A percentile compares a stretch with the other conserved stretches of the same genome.
These are phyloP conservation scores for Luffa acutangula DNA, from an alignment of 306 rosid genomes.

Conservation along the genomic window DNA sequence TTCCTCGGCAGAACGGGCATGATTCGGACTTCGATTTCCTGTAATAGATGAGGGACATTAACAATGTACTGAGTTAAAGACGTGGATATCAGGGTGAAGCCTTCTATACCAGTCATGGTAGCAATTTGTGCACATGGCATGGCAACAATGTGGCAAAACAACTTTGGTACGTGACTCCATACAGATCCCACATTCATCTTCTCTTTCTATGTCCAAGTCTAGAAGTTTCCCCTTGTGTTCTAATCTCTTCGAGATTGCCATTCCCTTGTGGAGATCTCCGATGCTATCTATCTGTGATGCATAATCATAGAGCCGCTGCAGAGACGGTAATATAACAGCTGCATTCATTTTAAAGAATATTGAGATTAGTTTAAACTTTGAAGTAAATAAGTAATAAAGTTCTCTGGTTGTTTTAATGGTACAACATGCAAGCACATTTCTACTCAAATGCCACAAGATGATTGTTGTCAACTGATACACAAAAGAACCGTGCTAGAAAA, in stretches of 20 bases:
- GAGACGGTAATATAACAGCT: constrained; percentile 73
- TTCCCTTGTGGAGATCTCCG: constrained; percentile 25
- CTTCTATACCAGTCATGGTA: constrained; percentile 49
- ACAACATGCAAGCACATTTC: background rate
- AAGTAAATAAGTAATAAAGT: background rate
- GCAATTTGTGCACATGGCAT: constrained; percentile 76
- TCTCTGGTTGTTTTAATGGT: background rate
- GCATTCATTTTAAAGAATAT: constrained; percentile 17
- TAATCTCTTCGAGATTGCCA: constrained; percentile 15
- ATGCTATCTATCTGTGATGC: constrained; percentile 20
- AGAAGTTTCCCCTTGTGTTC: constrained; percentile 25
- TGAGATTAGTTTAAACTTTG: background rate
- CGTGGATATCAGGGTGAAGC: background rate
- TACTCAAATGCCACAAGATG: background rate
- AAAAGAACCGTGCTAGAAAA: background rate
- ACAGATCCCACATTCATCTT: constrained; percentile 80
- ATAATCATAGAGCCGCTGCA: constrained; percentile 44
- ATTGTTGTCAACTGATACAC: background rate
- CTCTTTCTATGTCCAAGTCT: constrained; percentile 45
- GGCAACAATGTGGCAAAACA: constrained; percentile 73
- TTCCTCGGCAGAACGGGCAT: constrained; percentile 83
- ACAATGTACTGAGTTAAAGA: background rate
- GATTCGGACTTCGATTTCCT: constrained; percentile 70
- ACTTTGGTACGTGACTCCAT: constrained; percentile 61
- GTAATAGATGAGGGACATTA: constrained; percentile 1